Percentiles rank a stretch among this genome's conserved stretches.
Conservation (phyloP, 129 eudicot species). For the Chrysanthemum makinoi region DNA sequence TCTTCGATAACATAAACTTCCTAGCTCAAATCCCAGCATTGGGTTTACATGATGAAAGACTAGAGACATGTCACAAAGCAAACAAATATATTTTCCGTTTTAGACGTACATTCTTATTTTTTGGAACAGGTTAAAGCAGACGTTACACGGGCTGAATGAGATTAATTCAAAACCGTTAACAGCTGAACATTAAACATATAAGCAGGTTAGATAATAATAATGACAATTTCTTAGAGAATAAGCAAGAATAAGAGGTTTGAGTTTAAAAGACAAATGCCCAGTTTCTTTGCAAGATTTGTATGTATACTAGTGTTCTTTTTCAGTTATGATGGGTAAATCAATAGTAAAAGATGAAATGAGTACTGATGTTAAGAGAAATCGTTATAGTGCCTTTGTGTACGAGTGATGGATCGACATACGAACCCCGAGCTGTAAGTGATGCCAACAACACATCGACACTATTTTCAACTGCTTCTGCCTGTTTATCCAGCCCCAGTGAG, state of each 20-base stretch:
- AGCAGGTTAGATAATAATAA: too few species aligned
- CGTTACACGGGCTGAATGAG: too few species aligned
- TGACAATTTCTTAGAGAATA: not conserved
- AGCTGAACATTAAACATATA: too few species aligned
- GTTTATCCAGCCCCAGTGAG: slow-evolving; percentile 55
- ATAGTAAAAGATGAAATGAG: not conserved
- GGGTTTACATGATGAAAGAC: too few species aligned
- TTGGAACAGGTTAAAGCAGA: too few species aligned
- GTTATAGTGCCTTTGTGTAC: slow-evolving; percentile 50
- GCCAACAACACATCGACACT: slow-evolving; percentile 62
- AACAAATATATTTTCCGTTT: too few species aligned
- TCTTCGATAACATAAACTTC: too few species aligned
- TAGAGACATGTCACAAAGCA: too few species aligned
- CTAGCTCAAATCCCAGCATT: too few species aligned
- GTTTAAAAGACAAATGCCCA: not conserved
- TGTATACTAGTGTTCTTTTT: not conserved
- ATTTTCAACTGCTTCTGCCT: slow-evolving; percentile 69
- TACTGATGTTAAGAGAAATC: slow-evolving; percentile 43
- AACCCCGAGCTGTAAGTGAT: slow-evolving; percentile 72
- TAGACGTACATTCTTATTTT: too few species aligned
- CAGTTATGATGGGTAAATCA: not conserved
- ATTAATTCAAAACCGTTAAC: too few species aligned
- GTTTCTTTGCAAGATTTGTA: not conserved
- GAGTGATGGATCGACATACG: slow-evolving; percentile 83
- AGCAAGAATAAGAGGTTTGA: not conserved